These are phyloP conservation scores for Penicillium verhagenii DNA, from an alignment of 495 filamentous ascomycete genomes.

Conservation along the genomic window DNA sequence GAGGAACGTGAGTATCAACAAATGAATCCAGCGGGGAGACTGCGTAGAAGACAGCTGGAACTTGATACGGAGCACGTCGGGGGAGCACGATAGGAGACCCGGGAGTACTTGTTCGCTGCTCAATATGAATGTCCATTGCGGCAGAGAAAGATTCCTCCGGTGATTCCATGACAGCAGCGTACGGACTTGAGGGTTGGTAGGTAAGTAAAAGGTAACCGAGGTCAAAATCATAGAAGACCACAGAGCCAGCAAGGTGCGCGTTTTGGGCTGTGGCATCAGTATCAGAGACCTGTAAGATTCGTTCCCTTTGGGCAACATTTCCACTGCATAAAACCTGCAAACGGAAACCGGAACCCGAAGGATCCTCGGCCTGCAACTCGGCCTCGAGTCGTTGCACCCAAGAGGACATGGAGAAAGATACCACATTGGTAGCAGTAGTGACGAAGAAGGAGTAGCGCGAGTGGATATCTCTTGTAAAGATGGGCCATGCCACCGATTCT, in stretches of 20 bases:
- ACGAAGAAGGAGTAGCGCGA: conserved; percentile 79
- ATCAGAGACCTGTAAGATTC: conserved; percentile 53
- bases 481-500: conserved; percentile 58
- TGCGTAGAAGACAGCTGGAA: conserved; percentile 62
- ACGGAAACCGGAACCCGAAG: conserved; percentile 69
- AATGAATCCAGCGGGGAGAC: conserved; percentile 58
- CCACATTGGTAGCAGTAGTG: conserved; percentile 69
- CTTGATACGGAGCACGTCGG: conserved; percentile 67
- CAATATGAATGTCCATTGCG: conserved; percentile 30
- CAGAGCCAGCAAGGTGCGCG: conserved; percentile 54
- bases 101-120: conserved; percentile 19
- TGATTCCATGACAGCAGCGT: conserved; percentile 65
- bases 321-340: conserved; percentile 67
- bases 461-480: conserved; percentile 68
- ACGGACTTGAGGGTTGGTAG: conserved; percentile 58
- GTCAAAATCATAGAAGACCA: conserved; percentile 70
- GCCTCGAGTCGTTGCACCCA: conserved; percentile 76
- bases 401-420: conserved; percentile 64
- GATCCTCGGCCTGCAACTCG: conserved; percentile 65
- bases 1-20: conserved; percentile 58
- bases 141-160: conserved; percentile 46
- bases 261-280: conserved; percentile 29
- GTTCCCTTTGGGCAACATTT: conserved; percentile 58
- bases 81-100: conserved; percentile 28
- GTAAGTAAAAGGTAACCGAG: conserved; percentile 80